Evolutionary conservation across 345 rosid genomes (phyloP).

Genomic region (Cardamine occulta): DNA sequence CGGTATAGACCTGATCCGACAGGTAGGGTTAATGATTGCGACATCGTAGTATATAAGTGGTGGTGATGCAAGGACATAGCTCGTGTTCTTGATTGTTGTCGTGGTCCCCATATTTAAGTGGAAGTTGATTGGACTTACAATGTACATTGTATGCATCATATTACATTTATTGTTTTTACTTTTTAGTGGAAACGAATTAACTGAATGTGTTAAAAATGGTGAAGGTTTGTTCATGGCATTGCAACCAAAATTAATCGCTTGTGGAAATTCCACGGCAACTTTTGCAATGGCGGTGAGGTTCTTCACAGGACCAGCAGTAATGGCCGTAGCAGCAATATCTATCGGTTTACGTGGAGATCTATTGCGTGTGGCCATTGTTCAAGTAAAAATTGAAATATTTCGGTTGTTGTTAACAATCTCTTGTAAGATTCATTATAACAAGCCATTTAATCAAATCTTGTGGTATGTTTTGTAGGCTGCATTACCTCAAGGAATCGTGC

Average conservation of each 20-base stretch:
- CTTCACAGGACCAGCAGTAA: constrained; percentile 83
- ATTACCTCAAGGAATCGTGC: constrained; percentile 86
- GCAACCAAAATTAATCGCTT: constrained; percentile 91
- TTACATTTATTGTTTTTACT: constrained; percentile 6
- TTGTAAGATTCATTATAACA: not conserved
- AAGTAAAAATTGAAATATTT: constrained; percentile 48
- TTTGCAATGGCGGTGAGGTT: constrained; percentile 88
- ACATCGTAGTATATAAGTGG: constrained; percentile 25
- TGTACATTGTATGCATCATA: constrained; percentile 24
- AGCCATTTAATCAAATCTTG: not conserved
- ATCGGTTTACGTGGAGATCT: constrained; percentile 74
- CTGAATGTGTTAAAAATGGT: not conserved
- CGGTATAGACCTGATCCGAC: constrained; percentile 37
- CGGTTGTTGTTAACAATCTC: not conserved
- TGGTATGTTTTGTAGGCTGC: constrained; percentile 58
- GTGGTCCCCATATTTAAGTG: constrained; percentile 42
- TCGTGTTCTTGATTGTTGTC: constrained; percentile 42
- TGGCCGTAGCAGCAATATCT: constrained; percentile 86
- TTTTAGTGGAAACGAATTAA: not conserved
- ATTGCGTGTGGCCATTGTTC: constrained; percentile 86
- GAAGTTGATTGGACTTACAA: constrained; percentile 40
- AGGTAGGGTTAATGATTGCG: constrained; percentile 38
- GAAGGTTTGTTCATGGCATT: constrained; percentile 96
- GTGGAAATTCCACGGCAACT: constrained; percentile 77
- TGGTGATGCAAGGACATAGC: constrained; percentile 36